Evolutionary conservation across 179 eudicot species (phyloP).

Genomic region (Heliamphora ciliata): DNA sequence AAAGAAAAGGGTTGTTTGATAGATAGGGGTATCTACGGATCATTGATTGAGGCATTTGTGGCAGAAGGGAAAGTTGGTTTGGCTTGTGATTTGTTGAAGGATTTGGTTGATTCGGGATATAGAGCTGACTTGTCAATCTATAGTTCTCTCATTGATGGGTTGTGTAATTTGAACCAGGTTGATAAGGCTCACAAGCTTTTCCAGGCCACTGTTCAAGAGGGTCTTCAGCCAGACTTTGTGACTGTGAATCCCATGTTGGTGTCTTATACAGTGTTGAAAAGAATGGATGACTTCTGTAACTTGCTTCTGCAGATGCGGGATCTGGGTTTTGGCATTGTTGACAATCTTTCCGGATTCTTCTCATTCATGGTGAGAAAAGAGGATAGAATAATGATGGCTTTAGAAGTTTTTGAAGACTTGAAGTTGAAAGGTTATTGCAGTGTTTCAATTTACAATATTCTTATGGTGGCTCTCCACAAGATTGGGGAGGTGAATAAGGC

Average conservation of each 20-base stretch:
- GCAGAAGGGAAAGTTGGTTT: constrained; percentile 61
- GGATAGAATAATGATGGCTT: constrained; percentile 34
- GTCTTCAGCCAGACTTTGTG: constrained; percentile 61
- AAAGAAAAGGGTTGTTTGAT: constrained; percentile 59
- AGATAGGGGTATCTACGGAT: constrained; percentile 70
- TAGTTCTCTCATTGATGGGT: constrained; percentile 62
- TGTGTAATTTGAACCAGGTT: constrained; percentile 49
- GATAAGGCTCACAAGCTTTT: constrained; percentile 66
- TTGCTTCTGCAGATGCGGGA: constrained; percentile 67
- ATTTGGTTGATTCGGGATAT: constrained; percentile 75
- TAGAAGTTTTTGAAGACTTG: constrained; percentile 48
- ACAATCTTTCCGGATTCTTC: constrained; percentile 58
- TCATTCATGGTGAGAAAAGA: constrained; percentile 42
- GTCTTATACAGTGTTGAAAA: constrained; percentile 47
- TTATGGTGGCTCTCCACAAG: constrained; percentile 55
- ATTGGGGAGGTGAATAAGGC: constrained; percentile 53
- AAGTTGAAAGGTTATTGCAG: constrained; percentile 51
- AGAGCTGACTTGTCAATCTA: constrained; percentile 83
- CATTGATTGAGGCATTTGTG: constrained; percentile 74
- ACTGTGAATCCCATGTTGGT: constrained; percentile 65
- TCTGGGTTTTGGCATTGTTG: constrained; percentile 39
- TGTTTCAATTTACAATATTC: constrained; percentile 56
- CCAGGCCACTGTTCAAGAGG: constrained; percentile 55
- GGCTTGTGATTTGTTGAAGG: constrained; percentile 74
- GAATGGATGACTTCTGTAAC: constrained; percentile 53